Evolutionary conservation across 257 asterid genomes (phyloP), one percentile per base, ranked within the genome.

Genomic region (Lithospermum erythrorhizon): DNA sequence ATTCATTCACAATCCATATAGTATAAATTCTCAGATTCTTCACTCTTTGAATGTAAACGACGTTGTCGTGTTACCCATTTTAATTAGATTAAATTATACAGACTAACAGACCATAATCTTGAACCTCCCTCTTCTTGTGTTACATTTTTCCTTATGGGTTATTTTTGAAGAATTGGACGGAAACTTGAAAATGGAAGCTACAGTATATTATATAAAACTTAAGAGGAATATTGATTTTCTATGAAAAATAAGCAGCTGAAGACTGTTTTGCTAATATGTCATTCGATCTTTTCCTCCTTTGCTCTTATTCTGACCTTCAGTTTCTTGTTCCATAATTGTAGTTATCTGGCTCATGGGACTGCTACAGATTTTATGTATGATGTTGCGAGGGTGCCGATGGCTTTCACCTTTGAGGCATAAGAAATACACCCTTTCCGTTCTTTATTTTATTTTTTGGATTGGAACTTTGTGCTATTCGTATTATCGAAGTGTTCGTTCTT

Each of bases 331-430:
- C 62, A 27, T 45, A 27, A 69, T 57, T 58, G 27, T 62, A 93
- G 97, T 74, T 93, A 93, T 83, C 85, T 93, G 25, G 99, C 99
- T 49, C 99, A 89, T 56, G 99, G 99, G 62, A 93, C 99, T 20
- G 95, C 99, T 21, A 93, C 99, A 19, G 99, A 93, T 69, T 93
- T 78, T 71, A 93, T 93, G 96, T 93, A 79, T 55, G 99, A 93
- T 61, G 74, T 93, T 59, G 94, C 89, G 60, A 80, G 91, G 81
- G 95, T 93, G 58, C 97, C 99, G 47, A 86, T 93, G 97, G 90
- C 97, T 60, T 93, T 84, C 78, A 93, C 99, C 54, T 93, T 93
- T 15, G 99, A 93, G 97, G 99, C 89, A 58, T 55, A 79, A 65
- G 61, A 32, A 53, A 41, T 41, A 41, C 53, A 21, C 23, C 60